Percentiles rank a stretch among this genome's conserved stretches.
Conservation (phyloP, 345 rosid species). For the Linum tenue region DNA sequence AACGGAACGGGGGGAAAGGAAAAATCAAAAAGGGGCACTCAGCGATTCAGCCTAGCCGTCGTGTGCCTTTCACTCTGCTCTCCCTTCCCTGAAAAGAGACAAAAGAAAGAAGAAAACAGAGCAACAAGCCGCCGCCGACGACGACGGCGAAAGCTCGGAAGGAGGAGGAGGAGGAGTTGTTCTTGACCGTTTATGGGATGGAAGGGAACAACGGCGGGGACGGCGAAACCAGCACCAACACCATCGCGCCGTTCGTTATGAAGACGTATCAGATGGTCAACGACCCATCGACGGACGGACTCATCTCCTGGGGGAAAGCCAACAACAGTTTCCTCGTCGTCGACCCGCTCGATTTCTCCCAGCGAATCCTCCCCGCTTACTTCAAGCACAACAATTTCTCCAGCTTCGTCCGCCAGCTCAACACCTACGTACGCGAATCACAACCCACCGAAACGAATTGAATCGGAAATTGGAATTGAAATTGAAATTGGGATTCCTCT, state of each 20-base stretch:
- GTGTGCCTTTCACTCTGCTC: not conserved
- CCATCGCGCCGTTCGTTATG: conserved; percentile 25
- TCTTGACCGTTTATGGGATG: conserved; percentile 22
- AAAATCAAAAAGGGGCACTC: not conserved
- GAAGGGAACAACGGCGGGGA: conserved; percentile 26
- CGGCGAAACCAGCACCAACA: conserved; percentile 15
- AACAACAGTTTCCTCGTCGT: conserved; percentile 23
- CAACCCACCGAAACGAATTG: not conserved
- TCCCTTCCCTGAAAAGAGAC: not conserved
- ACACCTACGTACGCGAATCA: conserved; percentile 21
- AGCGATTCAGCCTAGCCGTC: not conserved
- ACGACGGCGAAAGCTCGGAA: too few species aligned
- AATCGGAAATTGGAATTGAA: not conserved
- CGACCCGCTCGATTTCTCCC: conserved; percentile 23
- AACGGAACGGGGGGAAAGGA: not conserved
- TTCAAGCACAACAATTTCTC: conserved; percentile 29
- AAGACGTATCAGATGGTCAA: conserved; percentile 25
- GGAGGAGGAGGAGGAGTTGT: too few species aligned
- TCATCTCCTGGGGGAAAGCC: conserved; percentile 19
- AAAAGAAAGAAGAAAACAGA: not conserved
- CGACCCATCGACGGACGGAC: conserved; percentile 15
- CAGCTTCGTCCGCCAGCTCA: conserved; percentile 25
- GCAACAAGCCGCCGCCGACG: too few species aligned
- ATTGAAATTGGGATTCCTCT: not conserved
- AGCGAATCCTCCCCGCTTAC: conserved; percentile 15